Evolutionary conservation across 495 filamentous ascomycete genomes (phyloP).

Genomic region (Penicillium cosmopolitanum): DNA sequence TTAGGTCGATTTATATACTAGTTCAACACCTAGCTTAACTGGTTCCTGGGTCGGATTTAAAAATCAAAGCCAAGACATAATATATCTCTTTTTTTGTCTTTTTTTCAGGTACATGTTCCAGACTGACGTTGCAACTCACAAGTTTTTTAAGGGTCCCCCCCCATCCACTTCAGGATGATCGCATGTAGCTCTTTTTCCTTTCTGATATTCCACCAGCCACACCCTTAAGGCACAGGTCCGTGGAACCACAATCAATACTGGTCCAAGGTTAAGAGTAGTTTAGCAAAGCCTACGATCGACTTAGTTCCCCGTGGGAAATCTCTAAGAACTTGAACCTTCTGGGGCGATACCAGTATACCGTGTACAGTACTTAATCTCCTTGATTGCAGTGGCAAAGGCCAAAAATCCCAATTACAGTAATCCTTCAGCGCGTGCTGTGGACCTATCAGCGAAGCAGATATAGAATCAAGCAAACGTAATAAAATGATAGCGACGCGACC

Average conservation of each 20-base stretch:
- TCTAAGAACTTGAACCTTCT: too few relatives aligned
- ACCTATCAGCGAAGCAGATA: background rate
- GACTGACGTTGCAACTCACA: background rate
- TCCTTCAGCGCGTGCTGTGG: too few relatives aligned
- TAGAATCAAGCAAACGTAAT: background rate
- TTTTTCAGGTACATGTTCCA: too few relatives aligned
- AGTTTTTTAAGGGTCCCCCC: background rate
- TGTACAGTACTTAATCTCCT: too few relatives aligned
- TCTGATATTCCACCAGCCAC: background rate
- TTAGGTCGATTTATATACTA: too few relatives aligned
- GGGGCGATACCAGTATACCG: too few relatives aligned
- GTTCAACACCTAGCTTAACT: too few relatives aligned
- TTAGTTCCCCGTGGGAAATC: background rate
- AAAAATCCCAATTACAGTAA: too few relatives aligned
- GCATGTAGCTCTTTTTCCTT: background rate
- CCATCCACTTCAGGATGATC: background rate
- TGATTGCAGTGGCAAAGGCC: too few relatives aligned
- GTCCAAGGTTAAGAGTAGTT: background rate
- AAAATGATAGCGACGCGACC: conserved; percentile 11
- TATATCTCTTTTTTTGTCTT: too few relatives aligned
- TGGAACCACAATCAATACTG: background rate
- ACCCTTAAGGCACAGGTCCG: background rate
- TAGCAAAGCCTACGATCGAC: conserved; percentile 3
- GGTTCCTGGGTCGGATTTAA: too few relatives aligned
- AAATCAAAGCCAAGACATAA: too few relatives aligned